These are phyloP conservation scores for Sodiomyces alkalinus DNA, from an alignment of 2,329 filamentous ascomycete genomes.

Conservation along the genomic window DNA sequence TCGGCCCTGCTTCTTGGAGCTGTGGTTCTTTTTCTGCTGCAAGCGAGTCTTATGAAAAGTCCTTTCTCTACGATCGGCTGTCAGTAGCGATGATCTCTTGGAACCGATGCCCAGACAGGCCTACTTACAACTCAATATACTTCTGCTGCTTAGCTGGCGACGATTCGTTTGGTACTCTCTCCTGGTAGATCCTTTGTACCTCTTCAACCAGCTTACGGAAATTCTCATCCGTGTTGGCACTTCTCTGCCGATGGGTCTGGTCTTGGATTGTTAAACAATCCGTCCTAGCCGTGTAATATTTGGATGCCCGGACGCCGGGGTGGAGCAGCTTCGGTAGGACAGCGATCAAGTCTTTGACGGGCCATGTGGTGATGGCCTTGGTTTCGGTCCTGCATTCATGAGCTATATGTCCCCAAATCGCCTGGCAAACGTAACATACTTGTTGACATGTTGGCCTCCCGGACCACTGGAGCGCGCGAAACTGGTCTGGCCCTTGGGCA, in stretches of 20 bases:
- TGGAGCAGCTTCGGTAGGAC: conserved; percentile 33
- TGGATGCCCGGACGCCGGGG: conserved; percentile 29
- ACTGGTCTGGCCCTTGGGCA: conserved; percentile 36
- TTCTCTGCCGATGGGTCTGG: conserved; percentile 36
- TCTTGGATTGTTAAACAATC: conserved; percentile 40
- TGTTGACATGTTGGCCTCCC: conserved; percentile 48
- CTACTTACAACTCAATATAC: conserved; percentile 29
- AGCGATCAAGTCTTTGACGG: conserved; percentile 28
- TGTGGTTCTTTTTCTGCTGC: conserved; percentile 30
- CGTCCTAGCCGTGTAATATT: conserved; percentile 34
- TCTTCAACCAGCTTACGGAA: conserved; percentile 32
- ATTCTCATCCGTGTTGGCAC: conserved; percentile 38
- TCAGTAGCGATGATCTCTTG: too few relatives aligned
- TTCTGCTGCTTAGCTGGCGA: conserved; percentile 31
- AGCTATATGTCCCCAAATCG: too few relatives aligned
- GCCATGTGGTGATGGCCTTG: conserved; percentile 40
- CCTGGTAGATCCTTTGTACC: conserved; percentile 29
- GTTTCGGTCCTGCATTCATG: conserved; percentile 44
- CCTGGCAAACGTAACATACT: conserved; percentile 28
- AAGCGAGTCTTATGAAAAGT: conserved; percentile 28
- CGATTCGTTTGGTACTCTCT: conserved; percentile 29
- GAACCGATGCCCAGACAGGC: not conserved
- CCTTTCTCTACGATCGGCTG: conserved; percentile 22
- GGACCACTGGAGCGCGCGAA: conserved; percentile 45
- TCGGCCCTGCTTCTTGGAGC: conserved; percentile 30